Evolutionary conservation across 768 basidiomycete species (phyloP), one percentile per base, ranked within the genome.

Genomic region (Postia placenta): DNA sequence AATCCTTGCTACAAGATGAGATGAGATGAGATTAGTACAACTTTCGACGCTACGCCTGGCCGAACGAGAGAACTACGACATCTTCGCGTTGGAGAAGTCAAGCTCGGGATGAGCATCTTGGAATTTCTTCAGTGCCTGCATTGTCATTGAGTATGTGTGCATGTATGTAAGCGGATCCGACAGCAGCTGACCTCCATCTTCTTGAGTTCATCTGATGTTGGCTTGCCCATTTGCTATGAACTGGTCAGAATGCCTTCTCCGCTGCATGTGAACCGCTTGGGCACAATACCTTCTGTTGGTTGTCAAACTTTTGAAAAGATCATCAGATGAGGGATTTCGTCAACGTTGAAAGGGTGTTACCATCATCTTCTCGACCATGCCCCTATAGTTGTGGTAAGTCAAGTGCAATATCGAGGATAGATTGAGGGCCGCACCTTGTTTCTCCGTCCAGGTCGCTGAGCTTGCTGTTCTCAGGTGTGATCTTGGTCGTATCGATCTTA

Each of bases 311-410:
- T 7, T 33, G 30, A 33, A 33, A 7, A 33, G 30, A 33, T 33
- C 30, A 33, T 7, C 30, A 33, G 15, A 33, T 7, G 15, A 33
- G 7, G 30, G 30, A 33, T 33, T 33, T 15, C 41, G n/a, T 40
- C 3, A 24, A 30, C 12, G 24, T 24, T 14, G 22, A 15, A 4
- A 7, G 22, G 40, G 22, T 67, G 86, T 58, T 70, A 95, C 95
- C 95, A 99, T 98, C 96, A 99, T 99, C 74, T 99, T 99, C 69
- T 99, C 96, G 3, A 99, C 96, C 89, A 99, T 88, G 2, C 89
- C 92, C 56, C 96, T 90, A 60, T 2, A 30, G 56, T 42, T 33
- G 19, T 43, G 36, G 14, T 39, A 6, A 24, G 41, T 20, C 43
- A 35, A 22, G 26, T 15, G 22, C 24, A 25, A n/a, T n/a, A n/a